Evolutionary conservation across 2,329 filamentous ascomycete species (phyloP), one percentile per base, ranked within the genome.

Genomic region (Hyphodiscus sp.): DNA sequence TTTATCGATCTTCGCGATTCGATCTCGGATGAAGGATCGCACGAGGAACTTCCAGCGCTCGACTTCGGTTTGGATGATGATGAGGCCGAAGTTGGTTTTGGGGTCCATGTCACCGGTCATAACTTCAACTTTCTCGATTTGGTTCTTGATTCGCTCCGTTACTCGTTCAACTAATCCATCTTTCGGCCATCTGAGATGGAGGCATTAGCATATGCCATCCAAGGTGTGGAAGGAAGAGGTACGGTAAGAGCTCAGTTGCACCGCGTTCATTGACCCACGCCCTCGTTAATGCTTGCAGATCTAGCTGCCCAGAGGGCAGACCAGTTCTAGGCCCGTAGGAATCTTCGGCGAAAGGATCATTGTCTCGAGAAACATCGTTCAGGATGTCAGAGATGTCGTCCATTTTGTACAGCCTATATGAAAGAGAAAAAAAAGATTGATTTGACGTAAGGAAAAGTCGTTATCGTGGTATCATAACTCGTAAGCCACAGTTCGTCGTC

Each of bases 1-100:
- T 62, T 81, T 81, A 71, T 94, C 88, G 62, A 95, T 88, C 80
- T 99, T 97, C 51, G 88, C 83, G 53, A 97, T 84, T n/a, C 94
- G 80, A 10, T 88, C 85, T 50, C 95, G 80, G 52, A 99, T 72
- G 60, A 49, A 92, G 86, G 60, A 87, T 87, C 94, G 80, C 18
- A 97, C 81, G 20, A 99, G 78, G 67, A 91, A 99, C 73, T 96
- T 96, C 72, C 89, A 95, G 45, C 94, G 80, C 69, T 96, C 91
- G 51, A 99, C 81, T 73, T 99, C 94, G 7, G 95, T 97, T 75
- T 99, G 94, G 51, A 96, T 85, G 58, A 99, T 87, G 47, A 96
- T 96, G 66, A 97, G 84, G 57, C 84, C 83, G 69, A 99, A 96
- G 69, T 96, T 97, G 59, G 89, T 86, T 70, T 88, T 91, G 46